Evolutionary conservation across 768 basidiomycete genomes (phyloP).

Genomic region (Lactarius sanguifluus): DNA sequence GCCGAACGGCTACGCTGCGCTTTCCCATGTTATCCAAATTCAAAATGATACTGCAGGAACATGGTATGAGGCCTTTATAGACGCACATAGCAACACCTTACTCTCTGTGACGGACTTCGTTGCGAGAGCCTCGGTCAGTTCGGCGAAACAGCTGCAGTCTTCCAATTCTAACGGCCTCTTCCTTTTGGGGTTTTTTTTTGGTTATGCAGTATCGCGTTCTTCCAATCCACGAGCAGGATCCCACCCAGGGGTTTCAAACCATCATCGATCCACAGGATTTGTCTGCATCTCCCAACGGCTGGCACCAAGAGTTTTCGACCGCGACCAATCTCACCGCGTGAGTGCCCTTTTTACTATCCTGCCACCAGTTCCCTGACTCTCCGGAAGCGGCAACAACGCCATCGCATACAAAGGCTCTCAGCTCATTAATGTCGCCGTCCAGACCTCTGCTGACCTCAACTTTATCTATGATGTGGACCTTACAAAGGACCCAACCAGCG

Average conservation of each 20-base stretch:
- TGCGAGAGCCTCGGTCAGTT: conserved; percentile 43
- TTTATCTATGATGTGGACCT: conserved; percentile 43
- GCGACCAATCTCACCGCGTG: conserved; percentile 37
- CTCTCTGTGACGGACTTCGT: conserved; percentile 55
- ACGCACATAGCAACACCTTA: conserved; percentile 54
- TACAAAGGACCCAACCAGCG: conserved; percentile 41
- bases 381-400: conserved; percentile 41
- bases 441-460: conserved; percentile 41
- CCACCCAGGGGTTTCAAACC: conserved; percentile 51
- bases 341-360: neutral
- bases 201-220: conserved; percentile 43
- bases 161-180: neutral
- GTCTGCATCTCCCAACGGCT: conserved; percentile 58
- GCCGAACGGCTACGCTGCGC: conserved; percentile 40
- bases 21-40: conserved; percentile 46
- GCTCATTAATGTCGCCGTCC: conserved; percentile 33
- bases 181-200: conserved; percentile 26
- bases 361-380: neutral
- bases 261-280: conserved; percentile 54
- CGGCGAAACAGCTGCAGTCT: neutral
- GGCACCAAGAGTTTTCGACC: conserved; percentile 46
- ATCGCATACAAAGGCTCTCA: conserved; percentile 35
- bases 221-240: conserved; percentile 46
- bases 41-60: conserved; percentile 43
- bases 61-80: conserved; percentile 60